These are phyloP conservation scores for Didymosphaeria variabile DNA, from an alignment of 2,329 filamentous ascomycete genomes.

Conservation along the genomic window DNA sequence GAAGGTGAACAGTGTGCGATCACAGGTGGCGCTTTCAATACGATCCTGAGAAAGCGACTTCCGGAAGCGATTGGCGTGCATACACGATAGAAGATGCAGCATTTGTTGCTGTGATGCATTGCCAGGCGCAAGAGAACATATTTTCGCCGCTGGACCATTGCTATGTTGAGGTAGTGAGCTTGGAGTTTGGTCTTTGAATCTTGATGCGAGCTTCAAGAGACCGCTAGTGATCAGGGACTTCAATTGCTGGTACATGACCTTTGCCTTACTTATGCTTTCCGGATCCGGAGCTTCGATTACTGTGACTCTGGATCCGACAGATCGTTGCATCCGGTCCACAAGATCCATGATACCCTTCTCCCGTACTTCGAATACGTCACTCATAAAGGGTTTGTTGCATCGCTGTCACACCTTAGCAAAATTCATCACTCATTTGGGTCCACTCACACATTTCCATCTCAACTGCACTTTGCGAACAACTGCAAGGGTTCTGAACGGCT, in stretches of 20 bases:
- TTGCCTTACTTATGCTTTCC: not conserved
- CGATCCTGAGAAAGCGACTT: slow-evolving; percentile 31
- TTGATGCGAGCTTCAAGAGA: slow-evolving; percentile 4
- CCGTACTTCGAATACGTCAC: slow-evolving; percentile 19
- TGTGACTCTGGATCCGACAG: not conserved
- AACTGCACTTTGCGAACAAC: slow-evolving; percentile 17
- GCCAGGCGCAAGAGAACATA: not conserved
- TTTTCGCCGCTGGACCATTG: not conserved
- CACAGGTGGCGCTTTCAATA: slow-evolving; percentile 25
- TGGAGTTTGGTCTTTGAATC: slow-evolving; percentile 5
- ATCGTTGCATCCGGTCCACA: not conserved
- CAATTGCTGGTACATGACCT: not conserved
- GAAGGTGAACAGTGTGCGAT: slow-evolving; percentile 31
- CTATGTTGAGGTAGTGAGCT: slow-evolving; percentile 21
- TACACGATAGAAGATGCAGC: slow-evolving; percentile 33
- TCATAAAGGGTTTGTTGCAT: slow-evolving; percentile 2
- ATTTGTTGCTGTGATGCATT: slow-evolving; percentile 15
- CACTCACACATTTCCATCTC: slow-evolving; percentile 35
- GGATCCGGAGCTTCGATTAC: not conserved
- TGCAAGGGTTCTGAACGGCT: slow-evolving; percentile 19
- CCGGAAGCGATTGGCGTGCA: slow-evolving; percentile 20
- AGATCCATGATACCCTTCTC: not conserved
- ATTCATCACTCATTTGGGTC: slow-evolving; percentile 1
- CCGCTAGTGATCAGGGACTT: not conserved
- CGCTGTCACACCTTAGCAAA: not conserved